A percentile compares a stretch with the other conserved stretches of the same genome.
Evolutionary conservation across 257 asterid species (phyloP).

Genomic region (Henckelia pumila): DNA sequence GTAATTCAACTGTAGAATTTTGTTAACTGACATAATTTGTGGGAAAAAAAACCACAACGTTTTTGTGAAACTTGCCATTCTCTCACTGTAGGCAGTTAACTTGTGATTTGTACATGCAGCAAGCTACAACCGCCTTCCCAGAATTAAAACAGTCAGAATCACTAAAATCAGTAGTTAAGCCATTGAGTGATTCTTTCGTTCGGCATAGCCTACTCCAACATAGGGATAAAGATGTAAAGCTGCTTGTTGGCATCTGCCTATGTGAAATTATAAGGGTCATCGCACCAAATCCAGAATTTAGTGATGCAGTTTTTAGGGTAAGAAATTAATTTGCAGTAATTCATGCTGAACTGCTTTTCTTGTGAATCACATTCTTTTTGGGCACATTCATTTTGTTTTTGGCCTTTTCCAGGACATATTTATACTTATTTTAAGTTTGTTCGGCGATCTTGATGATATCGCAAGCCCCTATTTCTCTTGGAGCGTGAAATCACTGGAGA

Average conservation of each 20-base stretch:
- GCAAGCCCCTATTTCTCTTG: constrained; percentile 52
- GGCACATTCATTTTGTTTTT: constrained; percentile 13
- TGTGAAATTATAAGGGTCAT: constrained; percentile 62
- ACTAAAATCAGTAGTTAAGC: constrained; percentile 38
- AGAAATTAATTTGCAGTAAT: constrained; percentile 9
- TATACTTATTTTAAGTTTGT: constrained; percentile 54
- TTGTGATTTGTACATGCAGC: constrained; percentile 50
- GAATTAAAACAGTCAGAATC: constrained; percentile 51
- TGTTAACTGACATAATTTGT: too few relatives aligned
- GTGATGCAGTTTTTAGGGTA: constrained; percentile 60
- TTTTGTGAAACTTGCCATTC: background rate
- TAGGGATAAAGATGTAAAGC: constrained; percentile 66
- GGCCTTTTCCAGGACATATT: constrained; percentile 59
- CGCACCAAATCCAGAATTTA: constrained; percentile 69
- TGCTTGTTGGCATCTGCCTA: constrained; percentile 66
- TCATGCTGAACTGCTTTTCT: constrained; percentile 10
- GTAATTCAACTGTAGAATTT: too few relatives aligned
- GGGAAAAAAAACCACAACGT: too few relatives aligned
- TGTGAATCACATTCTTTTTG: constrained; percentile 14
- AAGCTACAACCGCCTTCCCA: constrained; percentile 57
- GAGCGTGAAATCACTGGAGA: constrained; percentile 61
- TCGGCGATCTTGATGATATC: constrained; percentile 61
- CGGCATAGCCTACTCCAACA: constrained; percentile 57
- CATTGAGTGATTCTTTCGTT: constrained; percentile 54
- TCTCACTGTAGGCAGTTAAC: too few relatives aligned